Evolutionary conservation across 2,329 filamentous ascomycete species (phyloP), one percentile per base, ranked within the genome.

Genomic region (Septoria petroselini): DNA sequence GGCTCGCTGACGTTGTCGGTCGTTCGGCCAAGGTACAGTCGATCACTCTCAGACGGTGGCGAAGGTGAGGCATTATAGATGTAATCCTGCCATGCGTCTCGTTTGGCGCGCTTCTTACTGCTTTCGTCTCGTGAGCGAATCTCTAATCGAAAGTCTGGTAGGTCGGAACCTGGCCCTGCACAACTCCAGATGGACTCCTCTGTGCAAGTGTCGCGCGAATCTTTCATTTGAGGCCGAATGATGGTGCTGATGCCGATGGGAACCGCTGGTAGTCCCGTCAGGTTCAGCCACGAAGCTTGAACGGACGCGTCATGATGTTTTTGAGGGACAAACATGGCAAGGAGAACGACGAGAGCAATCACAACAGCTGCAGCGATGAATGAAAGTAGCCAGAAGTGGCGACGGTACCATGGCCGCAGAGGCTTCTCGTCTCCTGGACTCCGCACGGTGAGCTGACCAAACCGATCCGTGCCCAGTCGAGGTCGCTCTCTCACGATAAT

Each of bases 161-260:
- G 81, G 54, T 85, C 78, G 0, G 83, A 73, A 29, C 77, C 73
- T 62, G 83, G 87, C 0, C 83, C 83, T 12, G 95, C 79, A 67
- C 91, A 97, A 65, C 86, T 94, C 91, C 91, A 97, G 47, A 93
- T 69, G 0, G 86, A 87, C 3, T 81, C 75, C 0, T 85, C 85
- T 3, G 91, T 82, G 59, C 91, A 97, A 5, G 52, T 46, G 15
- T 50, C 34, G 7, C 40, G 25, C 8, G 5, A 79, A 81, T 17
- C 80, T 80, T 46, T 81, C 78, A n/a, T 80, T 72, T 87, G 80
- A 0, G 89, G 82, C 4, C 85, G 85, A 12, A 86, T 80, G 12
- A 96, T 78, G 0, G 88, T 94, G 53, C 88, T 77, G 14, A 91
- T 78, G 0, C 91, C 91, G 0, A 87, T 91, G 1, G 88, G 88